Evolutionary conservation across 768 basidiomycete species (phyloP).

Genomic region (Panaeolus cyanescens): DNA sequence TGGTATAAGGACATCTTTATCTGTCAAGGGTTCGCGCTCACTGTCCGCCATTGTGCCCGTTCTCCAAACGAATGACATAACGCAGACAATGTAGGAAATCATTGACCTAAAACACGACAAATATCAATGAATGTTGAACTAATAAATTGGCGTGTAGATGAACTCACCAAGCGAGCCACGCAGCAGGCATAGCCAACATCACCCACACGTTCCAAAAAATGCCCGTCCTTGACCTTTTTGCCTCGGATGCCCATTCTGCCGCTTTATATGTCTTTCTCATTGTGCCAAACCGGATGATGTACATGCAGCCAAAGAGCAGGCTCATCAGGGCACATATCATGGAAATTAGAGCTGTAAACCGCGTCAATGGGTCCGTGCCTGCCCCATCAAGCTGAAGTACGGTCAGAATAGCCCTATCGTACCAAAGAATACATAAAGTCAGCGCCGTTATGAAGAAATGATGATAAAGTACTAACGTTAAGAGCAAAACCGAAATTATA

Average conservation of each 20-base stretch:
- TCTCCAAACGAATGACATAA: slow-evolving; percentile 65
- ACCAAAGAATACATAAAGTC: too few relatives aligned
- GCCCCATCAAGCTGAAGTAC: slow-evolving; percentile 40
- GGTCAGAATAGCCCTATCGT: slow-evolving; percentile 32
- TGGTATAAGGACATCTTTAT: slow-evolving; percentile 33
- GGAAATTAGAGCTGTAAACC: slow-evolving; percentile 59
- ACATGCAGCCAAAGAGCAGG: slow-evolving; percentile 64
- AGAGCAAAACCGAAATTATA: slow-evolving; percentile 32
- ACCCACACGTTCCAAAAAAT: slow-evolving; percentile 70
- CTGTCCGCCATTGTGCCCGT: slow-evolving; percentile 41
- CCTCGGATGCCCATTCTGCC: slow-evolving; percentile 64
- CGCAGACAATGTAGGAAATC: slow-evolving; percentile 55
- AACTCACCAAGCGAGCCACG: slow-evolving; percentile 60
- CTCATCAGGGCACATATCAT: slow-evolving; percentile 63
- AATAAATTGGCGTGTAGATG: too few relatives aligned
- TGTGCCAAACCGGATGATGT: slow-evolving; percentile 61
- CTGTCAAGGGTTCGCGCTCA: slow-evolving; percentile 17
- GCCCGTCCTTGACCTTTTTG: slow-evolving; percentile 32
- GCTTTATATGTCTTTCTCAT: slow-evolving; percentile 70
- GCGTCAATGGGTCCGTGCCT: slow-evolving; percentile 51
- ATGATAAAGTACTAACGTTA: slow-evolving; percentile 26
- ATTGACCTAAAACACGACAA: too few relatives aligned
- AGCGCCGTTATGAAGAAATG: too few relatives aligned
- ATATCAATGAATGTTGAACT: too few relatives aligned
- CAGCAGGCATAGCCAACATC: slow-evolving; percentile 61